phyloP scores from a whole-genome alignment of 805 yeast species.

The Cyberlindnera saturnus region DNA sequence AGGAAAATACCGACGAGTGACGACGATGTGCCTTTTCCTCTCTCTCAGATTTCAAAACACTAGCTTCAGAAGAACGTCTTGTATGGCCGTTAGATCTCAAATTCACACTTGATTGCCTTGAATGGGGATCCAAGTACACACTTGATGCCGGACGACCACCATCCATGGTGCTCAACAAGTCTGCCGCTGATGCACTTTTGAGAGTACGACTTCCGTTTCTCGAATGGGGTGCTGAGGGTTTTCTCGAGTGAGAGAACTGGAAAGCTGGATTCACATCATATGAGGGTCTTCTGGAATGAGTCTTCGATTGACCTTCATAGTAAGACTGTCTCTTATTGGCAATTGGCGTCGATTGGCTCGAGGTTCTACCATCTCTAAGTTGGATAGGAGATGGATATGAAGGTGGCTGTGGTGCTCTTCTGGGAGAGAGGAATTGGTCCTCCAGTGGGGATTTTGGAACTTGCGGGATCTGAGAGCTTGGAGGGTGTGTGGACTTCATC shows the following conservation, averaged over 20 bases:
- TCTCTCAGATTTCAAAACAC: slow-evolving; percentile 17
- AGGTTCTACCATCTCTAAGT: slow-evolving; percentile 9
- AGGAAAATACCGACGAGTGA: slow-evolving; percentile 55
- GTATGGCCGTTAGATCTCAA: slow-evolving; percentile 26
- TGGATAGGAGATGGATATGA: slow-evolving; percentile 37
- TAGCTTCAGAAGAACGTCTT: slow-evolving; percentile 40
- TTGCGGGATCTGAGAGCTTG: slow-evolving; percentile 15
- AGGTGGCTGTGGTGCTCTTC: slow-evolving; percentile 72
- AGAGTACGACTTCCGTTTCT: slow-evolving; percentile 13
- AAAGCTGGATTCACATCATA: slow-evolving; percentile 19
- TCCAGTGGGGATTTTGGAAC: slow-evolving; percentile 11
- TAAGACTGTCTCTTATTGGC: slow-evolving; percentile 21
- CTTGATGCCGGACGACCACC: slow-evolving; percentile 41
- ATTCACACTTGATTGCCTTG: slow-evolving; percentile 30
- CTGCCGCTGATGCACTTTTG: slow-evolving; percentile 21
- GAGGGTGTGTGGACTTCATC: slow-evolving; percentile 5
- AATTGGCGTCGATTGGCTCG: slow-evolving; percentile 17
- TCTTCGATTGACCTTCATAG: slow-evolving; percentile 12
- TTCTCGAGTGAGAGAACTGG: slow-evolving; percentile 21
- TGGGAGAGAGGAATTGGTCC: slow-evolving; percentile 52
- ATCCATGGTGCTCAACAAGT: slow-evolving; percentile 28
- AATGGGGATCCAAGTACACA: slow-evolving; percentile 39
- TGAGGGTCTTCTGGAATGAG: slow-evolving; percentile 26
- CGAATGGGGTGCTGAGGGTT: slow-evolving; percentile 19
- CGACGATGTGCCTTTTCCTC: slow-evolving; percentile 41